Evolutionary conservation across 805 yeast species (phyloP).

Genomic region (Ogataea glucozyma): DNA sequence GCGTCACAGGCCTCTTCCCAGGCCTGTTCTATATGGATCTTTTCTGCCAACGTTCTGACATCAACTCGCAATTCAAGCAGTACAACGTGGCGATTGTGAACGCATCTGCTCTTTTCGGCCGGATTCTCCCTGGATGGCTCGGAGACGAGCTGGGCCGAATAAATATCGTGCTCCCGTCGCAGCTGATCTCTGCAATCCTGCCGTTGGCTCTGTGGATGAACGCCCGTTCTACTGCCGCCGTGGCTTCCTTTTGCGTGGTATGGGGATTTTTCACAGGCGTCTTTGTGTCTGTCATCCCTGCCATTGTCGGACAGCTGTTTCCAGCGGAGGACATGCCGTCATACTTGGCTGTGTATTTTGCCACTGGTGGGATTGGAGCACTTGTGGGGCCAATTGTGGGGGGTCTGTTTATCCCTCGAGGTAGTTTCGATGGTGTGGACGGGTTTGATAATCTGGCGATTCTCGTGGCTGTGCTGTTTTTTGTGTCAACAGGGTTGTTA

Average conservation of each 20-base stretch:
- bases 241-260: constrained; percentile 38
- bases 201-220: constrained; percentile 50
- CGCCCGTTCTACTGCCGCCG: constrained; percentile 42
- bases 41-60: constrained; percentile 52
- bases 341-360: constrained; percentile 32
- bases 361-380: constrained; percentile 33
- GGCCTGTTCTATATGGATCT: constrained; percentile 58
- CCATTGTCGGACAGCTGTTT: constrained; percentile 35
- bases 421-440: constrained; percentile 16
- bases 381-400: constrained; percentile 38
- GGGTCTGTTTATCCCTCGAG: constrained; percentile 35
- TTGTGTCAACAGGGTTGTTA: constrained; percentile 18
- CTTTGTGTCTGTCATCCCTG: constrained; percentile 35
- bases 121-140: constrained; percentile 51
- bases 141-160: constrained; percentile 47
- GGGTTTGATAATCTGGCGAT: constrained; percentile 33
- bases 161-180: constrained; percentile 36
- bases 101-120: constrained; percentile 49
- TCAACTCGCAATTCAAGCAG: constrained; percentile 50
- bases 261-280: constrained; percentile 39
- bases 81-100: constrained; percentile 42
- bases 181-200: constrained; percentile 35
- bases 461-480: constrained; percentile 34
- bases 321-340: constrained; percentile 35
- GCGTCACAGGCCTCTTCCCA: constrained; percentile 37